Evolutionary conservation across 345 rosid species (phyloP), one percentile per base, ranked within the genome.

Genomic region (Reutealis trisperma): DNA sequence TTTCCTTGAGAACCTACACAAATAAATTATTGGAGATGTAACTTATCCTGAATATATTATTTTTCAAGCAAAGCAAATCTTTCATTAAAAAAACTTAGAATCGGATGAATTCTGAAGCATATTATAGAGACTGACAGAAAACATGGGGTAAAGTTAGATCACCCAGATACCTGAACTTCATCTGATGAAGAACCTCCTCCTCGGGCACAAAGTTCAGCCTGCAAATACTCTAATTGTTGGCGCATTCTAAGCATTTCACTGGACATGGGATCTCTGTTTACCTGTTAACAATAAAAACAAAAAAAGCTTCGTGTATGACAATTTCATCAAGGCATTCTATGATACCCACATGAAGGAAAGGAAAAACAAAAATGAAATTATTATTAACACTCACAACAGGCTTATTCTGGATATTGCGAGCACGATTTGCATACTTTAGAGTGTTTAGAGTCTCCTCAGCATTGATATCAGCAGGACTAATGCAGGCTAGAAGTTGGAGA

Each of bases 361-460:
- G 16, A 55, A 65, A 73, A 25, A 67, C 1, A 44, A 60, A 42
- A 12, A 63, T 62, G 21, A 80, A 73, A 19, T 68, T 66, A 41
- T 78, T 71, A 30, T 1, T 30, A 74, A 77, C 75, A 89, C 97
- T 90, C 88, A 96, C 99, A 80, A 96, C 91, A 75, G 97, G 99
- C 89, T 96, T 96, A 75, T 96, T 96, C 82, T 88, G 90, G 79
- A 96, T 96, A 84, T 96, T 96, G 62, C 99, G 94, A 82, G 98
- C 99, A 73, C 99, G 99, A 87, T 96, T 96, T 76, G 99, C 99
- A 79, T 96, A 96, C 83, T 96, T 96, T 67, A 96, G 82, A 67
- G 99, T 96, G 86, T 96, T 96, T 19, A 96, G 93, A 13, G 98
- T 93, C 84, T 96, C 99, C 89, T 96, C 99, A 2, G 95, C 99